Evolutionary conservation across 306 rosid genomes (phyloP).

Genomic region (Pueraria montana): DNA sequence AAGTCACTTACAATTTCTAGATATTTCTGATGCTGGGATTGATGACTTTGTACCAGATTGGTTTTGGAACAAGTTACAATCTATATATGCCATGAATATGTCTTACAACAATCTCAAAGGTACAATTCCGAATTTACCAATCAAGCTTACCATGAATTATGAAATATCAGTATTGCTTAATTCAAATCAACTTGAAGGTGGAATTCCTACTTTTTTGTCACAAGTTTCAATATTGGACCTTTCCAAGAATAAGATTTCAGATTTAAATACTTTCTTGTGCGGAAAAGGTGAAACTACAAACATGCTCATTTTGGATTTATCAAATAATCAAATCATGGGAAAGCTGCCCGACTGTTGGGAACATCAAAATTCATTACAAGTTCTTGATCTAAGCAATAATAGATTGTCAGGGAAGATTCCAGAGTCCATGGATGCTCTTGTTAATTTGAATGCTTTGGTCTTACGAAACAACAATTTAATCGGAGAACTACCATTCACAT

Average conservation of each 20-base stretch:
- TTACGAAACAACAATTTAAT: constrained; percentile 35
- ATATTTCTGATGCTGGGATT: constrained; percentile 21
- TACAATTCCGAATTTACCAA: constrained; percentile 28
- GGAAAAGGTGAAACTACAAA: neutral
- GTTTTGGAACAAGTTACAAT: constrained; percentile 21
- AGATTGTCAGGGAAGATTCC: constrained; percentile 30
- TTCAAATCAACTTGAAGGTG: constrained; percentile 31
- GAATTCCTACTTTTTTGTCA: neutral
- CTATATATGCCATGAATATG: accelerated
- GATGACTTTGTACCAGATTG: constrained; percentile 4
- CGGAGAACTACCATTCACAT: constrained; percentile 29
- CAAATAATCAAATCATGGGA: constrained; percentile 33
- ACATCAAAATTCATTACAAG: neutral
- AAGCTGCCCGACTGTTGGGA: constrained; percentile 23
- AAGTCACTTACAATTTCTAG: accelerated
- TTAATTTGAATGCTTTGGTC: neutral
- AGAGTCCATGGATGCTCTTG: neutral
- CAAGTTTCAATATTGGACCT: neutral
- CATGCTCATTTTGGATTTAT: neutral
- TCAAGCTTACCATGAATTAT: neutral
- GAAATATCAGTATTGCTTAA: neutral
- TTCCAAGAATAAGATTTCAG: neutral
- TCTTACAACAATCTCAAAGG: constrained; percentile 28
- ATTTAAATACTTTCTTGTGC: constrained; percentile 1
- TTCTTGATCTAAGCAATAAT: constrained; percentile 39